Conservation (phyloP, 2,329 filamentous ascomycete species). For the Fonsecaea pedrosoi region DNA sequence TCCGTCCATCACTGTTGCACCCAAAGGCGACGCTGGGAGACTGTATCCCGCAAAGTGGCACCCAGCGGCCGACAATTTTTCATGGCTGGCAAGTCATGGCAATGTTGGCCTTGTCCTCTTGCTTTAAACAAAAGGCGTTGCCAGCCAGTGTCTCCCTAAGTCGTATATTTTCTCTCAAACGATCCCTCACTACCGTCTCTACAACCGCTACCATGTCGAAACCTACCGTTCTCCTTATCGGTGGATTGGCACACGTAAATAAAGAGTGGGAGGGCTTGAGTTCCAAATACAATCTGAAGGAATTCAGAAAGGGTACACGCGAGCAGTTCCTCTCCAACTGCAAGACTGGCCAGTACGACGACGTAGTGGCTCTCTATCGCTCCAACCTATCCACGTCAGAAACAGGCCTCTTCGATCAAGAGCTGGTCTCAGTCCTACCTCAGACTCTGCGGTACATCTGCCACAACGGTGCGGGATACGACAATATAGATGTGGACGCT, state of each 20-base stretch:
- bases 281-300: conserved; percentile 53
- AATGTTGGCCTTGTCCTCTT: conserved; percentile 15
- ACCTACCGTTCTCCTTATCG: conserved; percentile 53
- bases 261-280: conserved; percentile 53
- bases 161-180: background rate
- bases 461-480: conserved; percentile 66
- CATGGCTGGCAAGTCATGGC: background rate
- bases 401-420: conserved; percentile 57
- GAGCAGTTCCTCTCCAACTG: conserved; percentile 63
- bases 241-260: conserved; percentile 51
- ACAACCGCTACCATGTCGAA: conserved; percentile 38
- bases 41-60: conserved; percentile 6
- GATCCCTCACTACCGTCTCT: background rate
- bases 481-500: conserved; percentile 63
- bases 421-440: conserved; percentile 56
- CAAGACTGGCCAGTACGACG: conserved; percentile 61
- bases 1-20: background rate
- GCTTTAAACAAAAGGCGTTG: conserved; percentile 1
- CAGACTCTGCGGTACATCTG: conserved; percentile 57
- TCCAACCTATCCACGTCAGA: conserved; percentile 63
- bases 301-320: conserved; percentile 61
- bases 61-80: background rate
- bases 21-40: conserved; percentile 1
- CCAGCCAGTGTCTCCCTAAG: background rate
- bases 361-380: conserved; percentile 64